Percentiles rank a stretch among this genome's conserved stretches.
These are phyloP conservation scores for Phascolomyces articulosus DNA, from an alignment of 371 early-diverging fungal genomes.

Conservation along the genomic window DNA sequence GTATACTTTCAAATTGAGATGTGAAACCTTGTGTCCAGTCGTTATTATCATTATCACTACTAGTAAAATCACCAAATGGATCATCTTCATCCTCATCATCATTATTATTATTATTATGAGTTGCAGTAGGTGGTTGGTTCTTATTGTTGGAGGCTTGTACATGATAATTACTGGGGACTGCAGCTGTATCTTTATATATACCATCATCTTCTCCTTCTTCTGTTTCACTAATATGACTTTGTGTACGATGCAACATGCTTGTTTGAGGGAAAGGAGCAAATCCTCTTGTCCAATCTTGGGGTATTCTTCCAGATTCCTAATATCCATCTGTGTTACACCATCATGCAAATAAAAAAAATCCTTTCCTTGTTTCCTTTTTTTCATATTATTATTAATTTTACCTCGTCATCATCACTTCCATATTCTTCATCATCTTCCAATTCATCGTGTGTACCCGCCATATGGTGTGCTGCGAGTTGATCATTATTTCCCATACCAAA, in stretches of 20 bases:
- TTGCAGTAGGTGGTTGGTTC: neutral
- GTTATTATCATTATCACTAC: conserved; percentile 17
- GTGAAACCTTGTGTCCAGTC: conserved; percentile 16
- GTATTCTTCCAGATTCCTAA: conserved; percentile 19
- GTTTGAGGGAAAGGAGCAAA: conserved; percentile 27
- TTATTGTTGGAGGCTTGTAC: too few species aligned
- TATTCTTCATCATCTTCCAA: conserved; percentile 29
- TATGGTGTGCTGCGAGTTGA: conserved; percentile 11
- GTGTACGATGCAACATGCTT: conserved; percentile 30
- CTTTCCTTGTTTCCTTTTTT: neutral
- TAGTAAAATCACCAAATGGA: conserved; percentile 45
- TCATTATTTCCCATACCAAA: conserved; percentile 16
- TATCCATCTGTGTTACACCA: neutral
- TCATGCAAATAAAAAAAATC: neutral
- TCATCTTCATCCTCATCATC: conserved; percentile 37
- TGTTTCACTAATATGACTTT: conserved; percentile 24
- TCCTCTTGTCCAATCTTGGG: conserved; percentile 27
- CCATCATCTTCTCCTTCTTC: conserved; percentile 16
- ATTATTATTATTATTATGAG: neutral
- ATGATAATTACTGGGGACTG: neutral
- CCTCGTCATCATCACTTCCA: conserved; percentile 32
- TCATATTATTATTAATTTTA: neutral
- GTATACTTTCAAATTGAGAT: conserved; percentile 17
- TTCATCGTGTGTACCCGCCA: conserved; percentile 13
- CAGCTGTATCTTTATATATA: neutral